These are phyloP conservation scores for Aspergillus sp. DNA, from an alignment of 2,329 filamentous ascomycete genomes.

Conservation along the genomic window DNA sequence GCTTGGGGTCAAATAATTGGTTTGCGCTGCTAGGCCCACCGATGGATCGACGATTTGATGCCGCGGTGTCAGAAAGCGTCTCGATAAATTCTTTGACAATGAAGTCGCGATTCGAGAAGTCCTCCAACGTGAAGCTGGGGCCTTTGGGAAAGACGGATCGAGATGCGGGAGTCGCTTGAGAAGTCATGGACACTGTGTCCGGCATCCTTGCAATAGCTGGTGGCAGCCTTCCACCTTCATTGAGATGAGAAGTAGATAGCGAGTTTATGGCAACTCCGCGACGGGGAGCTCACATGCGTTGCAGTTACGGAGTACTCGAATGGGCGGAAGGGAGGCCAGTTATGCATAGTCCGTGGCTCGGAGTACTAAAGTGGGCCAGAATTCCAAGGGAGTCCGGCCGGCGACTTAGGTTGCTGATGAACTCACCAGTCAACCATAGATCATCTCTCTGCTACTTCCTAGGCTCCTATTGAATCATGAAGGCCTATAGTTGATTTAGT, in stretches of 20 bases:
- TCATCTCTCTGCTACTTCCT: not conserved
- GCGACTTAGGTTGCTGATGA: too few species aligned
- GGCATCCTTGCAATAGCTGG: slow-evolving; percentile 31
- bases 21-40: slow-evolving; percentile 42
- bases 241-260: not conserved
- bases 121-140: slow-evolving; percentile 82
- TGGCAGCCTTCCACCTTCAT: slow-evolving; percentile 3
- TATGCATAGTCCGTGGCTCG: not conserved
- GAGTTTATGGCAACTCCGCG: not conserved
- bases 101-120: slow-evolving; percentile 87
- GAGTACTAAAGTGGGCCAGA: not conserved
- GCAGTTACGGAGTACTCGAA: not conserved
- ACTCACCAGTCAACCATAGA: not conserved
- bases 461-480: too few species aligned
- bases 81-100: slow-evolving; percentile 98
- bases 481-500: too few species aligned
- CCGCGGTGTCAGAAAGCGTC: slow-evolving; percentile 79
- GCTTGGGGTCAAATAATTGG: slow-evolving; percentile 85
- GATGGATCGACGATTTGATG: slow-evolving; percentile 74
- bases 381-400: not conserved
- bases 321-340: not conserved
- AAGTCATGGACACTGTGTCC: slow-evolving; percentile 41
- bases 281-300: not conserved
- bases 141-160: slow-evolving; percentile 73
- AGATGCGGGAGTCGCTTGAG: slow-evolving; percentile 47